Evolutionary conservation across 1,284 basidiomycete genomes (phyloP), one percentile per base, ranked within the genome.

Genomic region (Cryptococcus sp.): DNA sequence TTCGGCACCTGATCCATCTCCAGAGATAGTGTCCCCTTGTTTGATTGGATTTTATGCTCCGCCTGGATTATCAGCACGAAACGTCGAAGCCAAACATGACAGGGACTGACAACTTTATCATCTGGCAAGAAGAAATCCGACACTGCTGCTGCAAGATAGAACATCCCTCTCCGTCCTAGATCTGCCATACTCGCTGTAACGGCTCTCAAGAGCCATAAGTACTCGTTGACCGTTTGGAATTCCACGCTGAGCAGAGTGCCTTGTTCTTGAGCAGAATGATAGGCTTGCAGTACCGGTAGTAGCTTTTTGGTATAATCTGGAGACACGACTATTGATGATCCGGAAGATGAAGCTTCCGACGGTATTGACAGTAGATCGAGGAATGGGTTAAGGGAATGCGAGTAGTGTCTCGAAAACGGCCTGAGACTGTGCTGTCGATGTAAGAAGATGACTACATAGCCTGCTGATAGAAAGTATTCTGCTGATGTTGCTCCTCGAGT

Each of bases 1-100:
- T 98, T 98, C 6, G 96, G 95, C 1, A 98, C 94, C 74, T 97
- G 93, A 73, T 98, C 95, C 94, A 98, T 98, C 74, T 97, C 92
- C 60, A 98, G 89, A 44, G 86, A 83, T 37, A 98, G 78, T 61
- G 88, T 93, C 2, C 92, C 92, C 72, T 95, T 93, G 23, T 89
- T 89, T 0, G 91, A 96, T 73, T 98, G 95, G 46, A 98, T 98
- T 79, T 98, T 98, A 80, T 98, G 95, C 77, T 93, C 90, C 2
- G 91, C 89, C 91, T 96, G 68, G 3, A 13, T 53, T 53, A n/a
- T 33, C 44, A 4, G 4, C 10, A 5, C 49, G n/a, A 45, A 30
- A 32, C 56, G 30, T 10, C 10, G 37, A 50, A 8, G n/a, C 10
- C 38, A n/a, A n/a, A 41, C 38, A 41, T 10, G 38, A 41, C 10